A percentile compares a stretch with the other conserved stretches of the same genome.
These are phyloP conservation scores for Acer saccharum DNA, from an alignment of 345 rosid genomes.

Conservation along the genomic window DNA sequence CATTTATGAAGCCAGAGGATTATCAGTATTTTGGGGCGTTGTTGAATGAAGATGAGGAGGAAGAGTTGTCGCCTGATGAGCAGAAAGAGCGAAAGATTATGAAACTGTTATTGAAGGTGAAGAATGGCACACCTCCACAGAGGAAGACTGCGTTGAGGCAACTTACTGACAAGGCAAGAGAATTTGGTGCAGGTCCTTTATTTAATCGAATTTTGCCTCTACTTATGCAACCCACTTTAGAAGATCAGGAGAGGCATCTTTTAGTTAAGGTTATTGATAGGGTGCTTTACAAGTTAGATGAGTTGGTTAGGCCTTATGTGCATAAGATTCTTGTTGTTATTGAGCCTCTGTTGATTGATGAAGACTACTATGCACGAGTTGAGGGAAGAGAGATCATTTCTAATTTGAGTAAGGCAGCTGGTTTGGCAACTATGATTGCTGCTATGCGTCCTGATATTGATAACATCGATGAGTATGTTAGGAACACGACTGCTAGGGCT, in stretches of 20 bases:
- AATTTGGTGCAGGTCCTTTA: conserved; percentile 96
- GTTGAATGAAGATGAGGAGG: conserved; percentile 92
- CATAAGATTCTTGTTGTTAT: conserved; percentile 99
- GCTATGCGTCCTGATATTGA: conserved; percentile 99
- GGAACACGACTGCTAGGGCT: conserved; percentile 99
- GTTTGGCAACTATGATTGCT: conserved; percentile 99
- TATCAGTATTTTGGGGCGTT: conserved; percentile 89
- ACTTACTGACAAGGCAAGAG: conserved; percentile 96
- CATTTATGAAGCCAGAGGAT: conserved; percentile 98
- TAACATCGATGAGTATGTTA: conserved; percentile 94
- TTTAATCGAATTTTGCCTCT: conserved; percentile 84
- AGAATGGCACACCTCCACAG: conserved; percentile 98
- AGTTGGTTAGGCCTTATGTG: conserved; percentile 94
- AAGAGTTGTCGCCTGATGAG: conserved; percentile 86
- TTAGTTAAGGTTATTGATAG: conserved; percentile 97
- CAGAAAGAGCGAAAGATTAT: conserved; percentile 97
- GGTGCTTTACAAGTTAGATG: conserved; percentile 90
- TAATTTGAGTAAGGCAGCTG: conserved; percentile 97
- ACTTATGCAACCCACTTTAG: conserved; percentile 98
- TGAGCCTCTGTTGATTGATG: conserved; percentile 97
- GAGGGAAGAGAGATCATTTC: conserved; percentile 99
- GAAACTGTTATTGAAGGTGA: conserved; percentile 95
- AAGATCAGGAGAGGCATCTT: conserved; percentile 99
- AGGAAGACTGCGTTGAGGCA: conserved; percentile 97
- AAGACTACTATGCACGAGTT: conserved; percentile 98